Percentiles rank a stretch among this genome's conserved stretches.
Evolutionary conservation across 2,329 filamentous ascomycete species (phyloP).

Genomic region (Cytospora paraplurivora): DNA sequence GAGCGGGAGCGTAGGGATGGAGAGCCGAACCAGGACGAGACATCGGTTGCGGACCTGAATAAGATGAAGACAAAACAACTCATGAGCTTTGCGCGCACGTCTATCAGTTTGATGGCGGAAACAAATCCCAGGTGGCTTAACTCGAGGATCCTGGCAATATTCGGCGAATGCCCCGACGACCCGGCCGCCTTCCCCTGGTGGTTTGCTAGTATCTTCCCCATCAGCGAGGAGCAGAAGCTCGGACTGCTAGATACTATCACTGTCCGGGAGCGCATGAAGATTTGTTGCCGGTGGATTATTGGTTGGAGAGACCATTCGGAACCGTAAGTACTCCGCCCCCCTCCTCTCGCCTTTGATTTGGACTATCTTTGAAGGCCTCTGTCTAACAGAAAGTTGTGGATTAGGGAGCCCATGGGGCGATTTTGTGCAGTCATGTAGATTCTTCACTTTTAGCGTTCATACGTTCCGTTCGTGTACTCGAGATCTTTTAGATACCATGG

Average conservation of each 20-base stretch:
- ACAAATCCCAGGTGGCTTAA: constrained; percentile 75
- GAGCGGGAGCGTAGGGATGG: neutral
- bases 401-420: constrained; percentile 10
- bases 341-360: constrained; percentile 15
- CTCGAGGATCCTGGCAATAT: constrained; percentile 69
- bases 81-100: constrained; percentile 65
- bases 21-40: constrained; percentile 3
- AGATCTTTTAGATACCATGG: neutral
- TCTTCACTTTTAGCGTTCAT: neutral
- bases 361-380: neutral
- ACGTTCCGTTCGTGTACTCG: neutral
- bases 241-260: constrained; percentile 71
- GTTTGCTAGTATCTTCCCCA: constrained; percentile 81
- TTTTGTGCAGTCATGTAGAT: constrained; percentile 18
- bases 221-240: constrained; percentile 79
- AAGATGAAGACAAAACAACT: constrained; percentile 71
- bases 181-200: constrained; percentile 83
- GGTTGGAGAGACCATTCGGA: constrained; percentile 62
- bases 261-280: constrained; percentile 79
- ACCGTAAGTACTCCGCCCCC: constrained; percentile 32
- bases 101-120: constrained; percentile 68
- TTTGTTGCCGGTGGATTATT: constrained; percentile 77
- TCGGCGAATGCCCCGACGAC: constrained; percentile 76
- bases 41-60: constrained; percentile 42
- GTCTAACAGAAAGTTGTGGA: neutral